Percentiles rank a stretch among this genome's conserved stretches.
Conservation (phyloP, 2,329 filamentous ascomycete genomes). For the Aspergillus oerlinghausenensis region DNA sequence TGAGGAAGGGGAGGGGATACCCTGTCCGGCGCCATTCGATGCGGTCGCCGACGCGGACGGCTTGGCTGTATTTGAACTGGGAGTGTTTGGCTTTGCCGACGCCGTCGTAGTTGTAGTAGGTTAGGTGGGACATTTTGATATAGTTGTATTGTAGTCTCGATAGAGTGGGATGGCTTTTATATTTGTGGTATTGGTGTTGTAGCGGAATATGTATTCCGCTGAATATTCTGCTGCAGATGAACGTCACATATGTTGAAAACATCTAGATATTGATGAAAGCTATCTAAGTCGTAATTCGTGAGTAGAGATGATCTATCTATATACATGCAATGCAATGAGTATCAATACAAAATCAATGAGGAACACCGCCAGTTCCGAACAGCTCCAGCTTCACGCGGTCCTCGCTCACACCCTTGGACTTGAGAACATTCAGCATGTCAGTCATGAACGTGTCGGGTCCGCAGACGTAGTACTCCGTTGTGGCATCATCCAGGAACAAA, state of each 20-base stretch:
- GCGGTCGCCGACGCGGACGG: conserved; percentile 45
- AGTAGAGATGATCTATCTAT: not conserved
- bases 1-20: conserved; percentile 3
- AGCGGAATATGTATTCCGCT: not conserved
- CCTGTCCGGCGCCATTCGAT: conserved; percentile 41
- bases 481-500: conserved; percentile 50
- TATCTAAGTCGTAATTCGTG: not conserved
- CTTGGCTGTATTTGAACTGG: conserved; percentile 43
- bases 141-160: not conserved
- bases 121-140: conserved; percentile 31
- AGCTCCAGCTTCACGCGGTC: conserved; percentile 61
- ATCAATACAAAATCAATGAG: not conserved
- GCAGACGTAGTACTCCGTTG: conserved; percentile 66
- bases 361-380: conserved; percentile 52
- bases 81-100: conserved; percentile 34
- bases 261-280: not conserved
- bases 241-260: not conserved
- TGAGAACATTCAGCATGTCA: conserved; percentile 50
- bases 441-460: conserved; percentile 68
- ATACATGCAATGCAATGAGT: not conserved
- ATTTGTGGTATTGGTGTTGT: not conserved
- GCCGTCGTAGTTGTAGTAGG: conserved; percentile 39
- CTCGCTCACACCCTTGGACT: conserved; percentile 50
- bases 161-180: not conserved
- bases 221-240: not conserved